Evolutionary conservation across 352 stramenopile species (phyloP), one percentile per base, ranked within the genome.

Genomic region (Discostella stelligera): DNA sequence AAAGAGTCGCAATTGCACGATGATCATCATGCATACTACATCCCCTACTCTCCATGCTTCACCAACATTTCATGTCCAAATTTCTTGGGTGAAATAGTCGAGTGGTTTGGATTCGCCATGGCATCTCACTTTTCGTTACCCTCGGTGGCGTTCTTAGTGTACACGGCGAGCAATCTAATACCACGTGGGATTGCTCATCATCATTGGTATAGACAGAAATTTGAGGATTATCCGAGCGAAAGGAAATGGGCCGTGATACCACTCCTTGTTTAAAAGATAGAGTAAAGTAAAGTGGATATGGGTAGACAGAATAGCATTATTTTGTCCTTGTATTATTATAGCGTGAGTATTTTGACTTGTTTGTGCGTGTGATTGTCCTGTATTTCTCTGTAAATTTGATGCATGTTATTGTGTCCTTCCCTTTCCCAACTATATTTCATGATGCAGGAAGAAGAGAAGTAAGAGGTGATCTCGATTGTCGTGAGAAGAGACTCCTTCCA

Each of bases 71-170:
- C 83, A 13, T 86, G 85, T 27, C 89, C 90, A 14, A 94, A 96
- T 67, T 95, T 89, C 79, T 84, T 91, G 54, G 92, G 91, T n/a
- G 92, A 96, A 79, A 85, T 94, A 55, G 8, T 96, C 0, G 92
- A 96, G 83, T 96, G 92, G 92, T 79, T 84, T 41, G 92, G 92
- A 11, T 95, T 87, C 78, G 87, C 83, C 11, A 76, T 95, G 14
- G 89, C 90, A 27, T 82, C 66, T 49, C 25, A 68, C 56, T 79
- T 76, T 67, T 80, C 72, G 1, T 67, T 83, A 21, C 54, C 80
- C 32, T 74, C 44, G 0, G 58, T 82, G 9, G 83, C 79, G 21
- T 95, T 95, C 72, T 69, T 87, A 2, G 39, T 90, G 30, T 95
- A 87, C 63, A 94, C 88, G 23, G 68, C 76, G 13, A 69, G 74